Base-by-base conservation (phyloP, 1,284 basidiomycete genomes). In the Vanrija humicola region DNA sequence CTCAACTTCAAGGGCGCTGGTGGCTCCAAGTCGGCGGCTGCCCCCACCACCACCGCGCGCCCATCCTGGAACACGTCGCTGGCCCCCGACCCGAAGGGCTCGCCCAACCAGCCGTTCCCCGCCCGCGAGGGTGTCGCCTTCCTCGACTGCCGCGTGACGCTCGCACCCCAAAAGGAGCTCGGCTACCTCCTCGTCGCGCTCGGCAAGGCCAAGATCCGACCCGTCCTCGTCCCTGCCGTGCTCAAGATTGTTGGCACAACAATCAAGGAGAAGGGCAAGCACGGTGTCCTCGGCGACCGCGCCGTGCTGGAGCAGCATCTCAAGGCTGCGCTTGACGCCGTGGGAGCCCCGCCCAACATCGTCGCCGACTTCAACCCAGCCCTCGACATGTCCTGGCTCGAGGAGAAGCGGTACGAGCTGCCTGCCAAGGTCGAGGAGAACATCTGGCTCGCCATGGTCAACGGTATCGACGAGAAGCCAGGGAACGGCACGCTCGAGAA, bases 371-470 rank as follows among this genome's bases (percentile, higher is more conserved):
- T 61, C 55, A 58, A 61, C 50, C 59, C 59, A 1, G 59, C 47
- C 5, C 53, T 61, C 28, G 50, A 53, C 53, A 47, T 61, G 40
- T 47, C 43, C 23, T 61, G 55, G 55, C 43, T 58, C 43, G 48
- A 55, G 26, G 55, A 61, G 55, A 52, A 55, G 44, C 52, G 50
- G 38, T 61, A 61, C 28, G 55, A 50, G 9, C 55, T 61, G 34
- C 50, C 54, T 21, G 48, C 52, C 45, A 29, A 53, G 10, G 59
- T 58, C 47, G 59, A 61, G 53, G 50, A 50, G 46, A 46, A 45
- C 21, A 44, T 61, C 38, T 61, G 59, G 59, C 55, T 55, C 38
- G 59, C 55, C 7, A 44, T 61, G 28, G 59, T 61, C 25, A 50
- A 61, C 25, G 59, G 55, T 34, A 46, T 61, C 44, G 59, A 61